A percentile compares a stretch with the other conserved stretches of the same genome.
phyloP scores from a whole-genome alignment of 192 early-diverging fungal genomes.

The Kickxella alabastrina region DNA sequence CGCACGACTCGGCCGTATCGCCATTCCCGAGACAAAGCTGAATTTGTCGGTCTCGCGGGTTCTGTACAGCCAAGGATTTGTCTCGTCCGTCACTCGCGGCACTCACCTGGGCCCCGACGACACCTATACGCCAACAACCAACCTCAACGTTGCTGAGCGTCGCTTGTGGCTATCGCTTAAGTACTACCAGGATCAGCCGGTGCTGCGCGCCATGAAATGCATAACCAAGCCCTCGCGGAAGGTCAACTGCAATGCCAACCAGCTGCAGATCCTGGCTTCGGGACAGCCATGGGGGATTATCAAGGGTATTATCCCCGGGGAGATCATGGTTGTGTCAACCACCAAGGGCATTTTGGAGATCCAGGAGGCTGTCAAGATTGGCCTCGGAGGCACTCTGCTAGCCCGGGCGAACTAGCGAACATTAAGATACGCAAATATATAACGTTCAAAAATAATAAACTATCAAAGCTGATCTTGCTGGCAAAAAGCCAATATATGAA shows the following conservation, averaged over 20 bases:
- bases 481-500: neutral
- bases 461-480: no score
- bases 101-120: slow-evolving; percentile 74
- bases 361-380: slow-evolving; percentile 80
- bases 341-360: slow-evolving; percentile 83
- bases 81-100: slow-evolving; percentile 73
- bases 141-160: slow-evolving; percentile 77
- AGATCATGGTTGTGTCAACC: slow-evolving; percentile 87
- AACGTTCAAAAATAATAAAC: no score
- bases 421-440: neutral
- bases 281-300: slow-evolving; percentile 71
- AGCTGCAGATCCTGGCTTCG: slow-evolving; percentile 73
- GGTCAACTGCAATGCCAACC: slow-evolving; percentile 73
- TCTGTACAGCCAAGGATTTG: slow-evolving; percentile 89
- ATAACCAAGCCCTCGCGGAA: slow-evolving; percentile 85
- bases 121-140: slow-evolving; percentile 67
- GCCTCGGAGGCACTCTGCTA: slow-evolving; percentile 85
- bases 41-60: slow-evolving; percentile 82
- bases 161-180: slow-evolving; percentile 93
- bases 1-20: slow-evolving; percentile 73
- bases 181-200: slow-evolving; percentile 81
- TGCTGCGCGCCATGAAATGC: slow-evolving; percentile 69
- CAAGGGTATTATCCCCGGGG: slow-evolving; percentile 80
- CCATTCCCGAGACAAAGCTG: slow-evolving; percentile 84
- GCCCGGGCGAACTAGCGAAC: slow-evolving; percentile 56